Base-by-base conservation (phyloP, 345 rosid species). In the Gossypium anomalum region DNA sequence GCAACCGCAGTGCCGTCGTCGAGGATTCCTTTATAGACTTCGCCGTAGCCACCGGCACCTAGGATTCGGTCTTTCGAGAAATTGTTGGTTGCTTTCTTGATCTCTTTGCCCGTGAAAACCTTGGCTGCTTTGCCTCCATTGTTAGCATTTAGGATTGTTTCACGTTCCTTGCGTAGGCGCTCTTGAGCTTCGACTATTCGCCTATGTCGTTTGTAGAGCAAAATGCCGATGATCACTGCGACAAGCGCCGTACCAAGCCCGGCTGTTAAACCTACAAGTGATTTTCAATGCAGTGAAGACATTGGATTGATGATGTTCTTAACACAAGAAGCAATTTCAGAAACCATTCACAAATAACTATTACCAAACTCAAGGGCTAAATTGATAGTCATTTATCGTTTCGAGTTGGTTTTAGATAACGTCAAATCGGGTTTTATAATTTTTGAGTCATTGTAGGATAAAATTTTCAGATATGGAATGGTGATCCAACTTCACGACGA, bases 21-120 rank as follows among this genome's bases (percentile, higher is more conserved):
- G 22, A 85, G 87, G 69, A 80, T 79, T 11, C 89, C 93, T 67
- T 84, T 87, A 78, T 79, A 87, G 52, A 89, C 94, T 70, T 87
- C 92, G 0, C 94, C 90, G 3, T 85, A 89, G n/a, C 94, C 92
- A 69, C 94, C 92, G 0, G 85, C 56, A n/a, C 92, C 93, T 17
- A 89, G 72, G 47, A 86, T 85, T 34, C 84, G 79, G 58, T 80
- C 86, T 56, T 71, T 80, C 25, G 92, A 88, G 86, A 89, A 89
- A 76, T 86, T 87, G 76, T 72, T 75, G 7, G 93, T 86, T 59
- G 91, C 91, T 77, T 80, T 86, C 20, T 59, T 78, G 20, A 89
- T 80, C 47, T 89, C 89, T 48, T 84, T 85, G n/a, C 89, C 86
- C 0, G 85, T 80, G 79, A 89, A 86, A 79, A 87, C 80, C 77